These are phyloP conservation scores for Kodamaea anthophila DNA, from an alignment of 1,139 yeast genomes.

Conservation along the genomic window DNA sequence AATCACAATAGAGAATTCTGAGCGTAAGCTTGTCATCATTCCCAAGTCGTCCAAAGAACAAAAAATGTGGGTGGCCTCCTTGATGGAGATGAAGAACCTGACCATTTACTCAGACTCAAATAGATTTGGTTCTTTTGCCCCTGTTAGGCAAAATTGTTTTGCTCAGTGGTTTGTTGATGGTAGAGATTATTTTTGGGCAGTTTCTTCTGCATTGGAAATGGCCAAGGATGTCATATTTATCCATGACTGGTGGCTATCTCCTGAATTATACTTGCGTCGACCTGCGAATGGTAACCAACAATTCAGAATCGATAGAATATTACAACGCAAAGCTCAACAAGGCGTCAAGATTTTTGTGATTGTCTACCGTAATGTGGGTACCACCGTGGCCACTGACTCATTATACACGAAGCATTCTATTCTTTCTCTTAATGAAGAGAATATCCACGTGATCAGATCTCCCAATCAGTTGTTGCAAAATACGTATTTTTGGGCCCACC, in stretches of 20 bases:
- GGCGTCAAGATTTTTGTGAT: slow-evolving; percentile 93
- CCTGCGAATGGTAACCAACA: slow-evolving; percentile 95
- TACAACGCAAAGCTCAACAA: slow-evolving; percentile 85
- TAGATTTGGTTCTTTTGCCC: slow-evolving; percentile 89
- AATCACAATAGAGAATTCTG: slow-evolving; percentile 71
- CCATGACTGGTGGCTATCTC: slow-evolving; percentile 99
- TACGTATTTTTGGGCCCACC: slow-evolving; percentile 98
- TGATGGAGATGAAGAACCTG: slow-evolving; percentile 60
- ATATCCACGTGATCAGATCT: slow-evolving; percentile 85
- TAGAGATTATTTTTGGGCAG: slow-evolving; percentile 94
- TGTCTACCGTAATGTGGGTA: slow-evolving; percentile 91
- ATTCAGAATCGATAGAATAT: slow-evolving; percentile 83
- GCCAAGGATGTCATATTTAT: slow-evolving; percentile 92
- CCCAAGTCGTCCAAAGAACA: slow-evolving; percentile 70
- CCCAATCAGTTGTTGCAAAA: slow-evolving; percentile 94
- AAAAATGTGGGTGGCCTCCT: slow-evolving; percentile 69
- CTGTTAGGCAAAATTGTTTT: slow-evolving; percentile 73
- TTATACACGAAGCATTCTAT: slow-evolving; percentile 90
- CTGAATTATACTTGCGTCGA: slow-evolving; percentile 85
- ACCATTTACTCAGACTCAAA: slow-evolving; percentile 69
- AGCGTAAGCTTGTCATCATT: slow-evolving; percentile 68
- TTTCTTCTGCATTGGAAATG: slow-evolving; percentile 85
- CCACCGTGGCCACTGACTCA: slow-evolving; percentile 91
- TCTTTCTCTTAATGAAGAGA: slow-evolving; percentile 71
- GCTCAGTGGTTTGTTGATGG: slow-evolving; percentile 99